These are phyloP conservation scores for Ramichloridium luteum DNA, from an alignment of 2,329 filamentous ascomycete genomes.

Conservation along the genomic window DNA sequence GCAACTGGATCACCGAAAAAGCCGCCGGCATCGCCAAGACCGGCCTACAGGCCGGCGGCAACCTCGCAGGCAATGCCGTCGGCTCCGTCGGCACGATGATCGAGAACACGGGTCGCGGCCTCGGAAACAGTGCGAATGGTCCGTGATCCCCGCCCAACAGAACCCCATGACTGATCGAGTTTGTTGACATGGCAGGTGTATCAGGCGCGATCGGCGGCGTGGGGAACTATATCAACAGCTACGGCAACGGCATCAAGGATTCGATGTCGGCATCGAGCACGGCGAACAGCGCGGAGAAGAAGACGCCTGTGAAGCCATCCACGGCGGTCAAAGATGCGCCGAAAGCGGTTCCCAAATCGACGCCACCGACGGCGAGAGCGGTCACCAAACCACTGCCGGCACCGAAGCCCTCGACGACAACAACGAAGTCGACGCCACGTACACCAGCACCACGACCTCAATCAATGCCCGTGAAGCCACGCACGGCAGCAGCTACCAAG, in stretches of 20 bases:
- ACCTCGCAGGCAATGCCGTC: slow-evolving; percentile 27
- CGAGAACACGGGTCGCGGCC: slow-evolving; percentile 21
- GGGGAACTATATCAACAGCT: slow-evolving; percentile 24
- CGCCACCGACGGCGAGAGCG: slow-evolving; percentile 2
- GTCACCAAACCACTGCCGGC: slow-evolving; percentile 4
- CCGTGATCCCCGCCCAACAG: slow-evolving; percentile 4
- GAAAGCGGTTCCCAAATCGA: slow-evolving; percentile 2
- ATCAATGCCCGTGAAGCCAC: neutral
- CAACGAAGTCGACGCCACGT: neutral
- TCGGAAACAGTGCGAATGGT: slow-evolving; percentile 24
- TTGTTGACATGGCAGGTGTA: slow-evolving; percentile 19
- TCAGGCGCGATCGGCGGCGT: slow-evolving; percentile 23
- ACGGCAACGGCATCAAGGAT: slow-evolving; percentile 22
- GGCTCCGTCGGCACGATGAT: slow-evolving; percentile 24
- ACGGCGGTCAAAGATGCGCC: slow-evolving; percentile 9
- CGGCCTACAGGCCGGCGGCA: slow-evolving; percentile 26
- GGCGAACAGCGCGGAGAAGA: slow-evolving; percentile 11
- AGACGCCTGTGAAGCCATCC: slow-evolving; percentile 16
- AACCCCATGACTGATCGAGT: slow-evolving; percentile 9
- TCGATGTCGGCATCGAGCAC: slow-evolving; percentile 22
- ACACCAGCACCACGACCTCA: neutral
- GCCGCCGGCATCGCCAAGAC: slow-evolving; percentile 22
- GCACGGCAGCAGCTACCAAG: slow-evolving; percentile 1
- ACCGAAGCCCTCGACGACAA: neutral
- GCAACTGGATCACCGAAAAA: slow-evolving; percentile 22